Evolutionary conservation across 257 asterid genomes (phyloP).

Genomic region (Orobanche coerulescens): DNA sequence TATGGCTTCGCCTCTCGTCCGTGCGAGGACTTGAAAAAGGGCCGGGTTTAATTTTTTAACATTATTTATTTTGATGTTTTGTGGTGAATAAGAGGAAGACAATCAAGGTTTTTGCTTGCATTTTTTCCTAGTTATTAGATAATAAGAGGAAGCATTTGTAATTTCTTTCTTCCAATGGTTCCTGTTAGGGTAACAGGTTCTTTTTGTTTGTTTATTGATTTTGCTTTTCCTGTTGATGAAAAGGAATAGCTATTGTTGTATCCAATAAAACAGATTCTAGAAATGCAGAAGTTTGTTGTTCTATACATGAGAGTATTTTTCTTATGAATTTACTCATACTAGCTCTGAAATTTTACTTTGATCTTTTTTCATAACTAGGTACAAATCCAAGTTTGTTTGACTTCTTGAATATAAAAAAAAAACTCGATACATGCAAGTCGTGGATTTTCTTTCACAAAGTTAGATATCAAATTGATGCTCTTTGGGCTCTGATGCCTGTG

Average conservation of each 20-base stretch:
- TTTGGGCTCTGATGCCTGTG: no score
- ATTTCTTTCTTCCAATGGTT: no score
- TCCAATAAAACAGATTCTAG: background rate
- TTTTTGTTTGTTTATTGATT: conserved; percentile 1
- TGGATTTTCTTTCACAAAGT: no score
- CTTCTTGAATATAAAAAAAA: background rate
- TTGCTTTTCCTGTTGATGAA: background rate
- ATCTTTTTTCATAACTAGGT: background rate
- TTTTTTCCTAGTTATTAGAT: background rate
- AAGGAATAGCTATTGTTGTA: background rate
- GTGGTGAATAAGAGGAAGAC: no score
- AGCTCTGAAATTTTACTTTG: background rate
- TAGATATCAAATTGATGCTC: no score
- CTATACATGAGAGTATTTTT: background rate
- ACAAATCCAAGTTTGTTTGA: background rate
- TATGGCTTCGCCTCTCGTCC: conserved; percentile 76
- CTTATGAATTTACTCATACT: background rate
- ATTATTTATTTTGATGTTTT: no score
- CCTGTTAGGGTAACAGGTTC: conserved; percentile 1
- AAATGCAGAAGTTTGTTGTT: background rate
- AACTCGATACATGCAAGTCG: background rate
- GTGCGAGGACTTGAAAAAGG: conserved; percentile 38
- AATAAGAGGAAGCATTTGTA: conserved; percentile 1
- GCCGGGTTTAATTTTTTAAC: no score
- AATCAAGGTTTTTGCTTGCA: no score